phyloP scores from a whole-genome alignment of 768 basidiomycete species.

The Tremella mesenterica region DNA sequence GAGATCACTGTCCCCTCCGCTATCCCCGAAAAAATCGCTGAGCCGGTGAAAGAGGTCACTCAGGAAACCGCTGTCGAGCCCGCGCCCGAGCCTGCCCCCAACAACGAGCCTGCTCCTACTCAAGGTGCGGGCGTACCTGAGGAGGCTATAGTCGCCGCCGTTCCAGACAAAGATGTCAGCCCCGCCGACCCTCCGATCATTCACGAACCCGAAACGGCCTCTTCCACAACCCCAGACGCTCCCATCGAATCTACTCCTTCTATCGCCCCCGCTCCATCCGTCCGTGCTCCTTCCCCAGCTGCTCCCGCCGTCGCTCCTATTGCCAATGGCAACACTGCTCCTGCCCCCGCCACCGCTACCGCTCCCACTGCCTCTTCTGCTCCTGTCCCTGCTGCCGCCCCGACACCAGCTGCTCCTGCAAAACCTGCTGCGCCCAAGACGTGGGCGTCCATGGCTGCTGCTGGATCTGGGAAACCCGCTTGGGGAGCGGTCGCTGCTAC shows the following conservation, averaged over 20 bases:
- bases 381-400: background rate
- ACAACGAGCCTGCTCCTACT: conserved; percentile 48
- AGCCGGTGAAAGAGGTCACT: conserved; percentile 12
- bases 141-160: conserved; percentile 28
- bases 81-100: conserved; percentile 21
- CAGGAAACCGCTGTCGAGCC: conserved; percentile 5
- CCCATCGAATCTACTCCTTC: conserved; percentile 14
- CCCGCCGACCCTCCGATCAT: conserved; percentile 33
- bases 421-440: conserved; percentile 22
- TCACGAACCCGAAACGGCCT: conserved; percentile 36
- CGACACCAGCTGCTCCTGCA: conserved; percentile 17
- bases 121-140: conserved; percentile 20
- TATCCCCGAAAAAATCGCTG: conserved; percentile 10
- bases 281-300: conserved; percentile 9
- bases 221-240: conserved; percentile 17
- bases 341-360: conserved; percentile 29
- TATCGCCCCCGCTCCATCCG: conserved; percentile 9
- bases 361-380: background rate
- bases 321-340: conserved; percentile 8
- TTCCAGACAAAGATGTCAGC: conserved; percentile 31
- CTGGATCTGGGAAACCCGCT: conserved; percentile 43
- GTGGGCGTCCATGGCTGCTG: conserved; percentile 17
- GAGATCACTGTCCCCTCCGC: conserved; percentile 9
- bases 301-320: conserved; percentile 3
- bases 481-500: conserved; percentile 2